Conservation (phyloP, 1,284 basidiomycete species). For the Golubevia sp. region DNA sequence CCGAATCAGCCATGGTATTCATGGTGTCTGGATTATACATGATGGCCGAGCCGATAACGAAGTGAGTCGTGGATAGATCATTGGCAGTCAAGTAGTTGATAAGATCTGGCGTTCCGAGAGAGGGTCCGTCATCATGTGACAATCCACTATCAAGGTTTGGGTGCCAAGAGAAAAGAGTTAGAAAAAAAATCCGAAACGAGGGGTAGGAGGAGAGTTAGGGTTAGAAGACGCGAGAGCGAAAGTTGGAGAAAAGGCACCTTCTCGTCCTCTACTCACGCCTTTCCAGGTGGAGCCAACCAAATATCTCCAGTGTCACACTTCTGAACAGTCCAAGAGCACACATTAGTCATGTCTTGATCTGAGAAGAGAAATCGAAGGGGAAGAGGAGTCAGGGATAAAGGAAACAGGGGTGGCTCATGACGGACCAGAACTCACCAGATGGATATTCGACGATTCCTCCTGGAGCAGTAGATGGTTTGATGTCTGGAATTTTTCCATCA, state of each 20-base stretch:
- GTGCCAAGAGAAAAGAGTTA: too few relatives aligned
- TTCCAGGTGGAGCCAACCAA: slow-evolving; percentile 23
- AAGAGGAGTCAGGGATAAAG: too few relatives aligned
- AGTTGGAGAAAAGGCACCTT: too few relatives aligned
- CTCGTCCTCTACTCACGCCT: too few relatives aligned
- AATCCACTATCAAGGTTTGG: slow-evolving; percentile 21
- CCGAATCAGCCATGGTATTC: slow-evolving; percentile 27
- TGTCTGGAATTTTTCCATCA: slow-evolving; percentile 38
- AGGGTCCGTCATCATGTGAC: slow-evolving; percentile 42
- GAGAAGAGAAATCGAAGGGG: too few relatives aligned
- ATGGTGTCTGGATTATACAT: slow-evolving; percentile 35
- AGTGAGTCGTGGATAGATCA: slow-evolving; percentile 35
- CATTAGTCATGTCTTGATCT: slow-evolving; percentile 30
- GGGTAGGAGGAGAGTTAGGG: too few relatives aligned
- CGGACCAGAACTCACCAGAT: too few relatives aligned
- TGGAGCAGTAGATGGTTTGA: slow-evolving; percentile 28
- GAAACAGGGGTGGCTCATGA: too few relatives aligned
- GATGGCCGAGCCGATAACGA: slow-evolving; percentile 45
- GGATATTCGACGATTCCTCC: slow-evolving; percentile 25
- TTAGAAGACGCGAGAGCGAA: too few relatives aligned
- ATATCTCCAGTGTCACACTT: slow-evolving; percentile 43
- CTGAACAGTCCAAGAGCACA: slow-evolving; percentile 42
- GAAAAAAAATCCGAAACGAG: too few relatives aligned
- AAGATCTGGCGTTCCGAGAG: slow-evolving; percentile 26
- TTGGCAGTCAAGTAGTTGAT: slow-evolving; percentile 11